These are phyloP conservation scores for Alternaria tenuissima DNA, from an alignment of 2,329 filamentous ascomycete genomes.

Conservation along the genomic window DNA sequence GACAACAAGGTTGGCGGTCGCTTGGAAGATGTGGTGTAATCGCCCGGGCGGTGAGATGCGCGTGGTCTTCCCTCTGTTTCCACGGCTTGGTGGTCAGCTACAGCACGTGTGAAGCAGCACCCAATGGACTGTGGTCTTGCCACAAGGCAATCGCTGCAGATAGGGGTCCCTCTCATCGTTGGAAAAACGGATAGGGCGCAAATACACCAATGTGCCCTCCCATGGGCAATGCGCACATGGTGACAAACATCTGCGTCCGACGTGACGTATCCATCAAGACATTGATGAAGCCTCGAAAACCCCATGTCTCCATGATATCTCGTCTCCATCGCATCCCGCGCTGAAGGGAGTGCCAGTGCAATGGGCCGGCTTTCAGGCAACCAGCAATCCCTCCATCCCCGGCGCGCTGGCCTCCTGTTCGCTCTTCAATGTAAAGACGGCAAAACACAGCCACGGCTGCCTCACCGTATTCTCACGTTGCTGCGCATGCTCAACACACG, in stretches of 20 bases:
- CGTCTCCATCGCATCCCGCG: background rate
- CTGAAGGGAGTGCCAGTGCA: background rate
- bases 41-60: conserved; percentile 22
- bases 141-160: background rate
- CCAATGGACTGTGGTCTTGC: background rate
- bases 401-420: conserved; percentile 10
- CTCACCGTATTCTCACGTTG: conserved; percentile 21
- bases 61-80: background rate
- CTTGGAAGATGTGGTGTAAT: conserved; percentile 10
- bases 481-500: conserved; percentile 27
- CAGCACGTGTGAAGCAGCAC: conserved; percentile 14
- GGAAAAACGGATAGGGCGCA: background rate
- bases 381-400: conserved; percentile 2
- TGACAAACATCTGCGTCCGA: background rate
- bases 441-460: conserved; percentile 28
- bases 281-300: background rate
- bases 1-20: background rate
- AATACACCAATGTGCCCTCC: background rate
- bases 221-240: background rate
- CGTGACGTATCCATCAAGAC: background rate
- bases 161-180: background rate
- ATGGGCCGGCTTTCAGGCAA: conserved; percentile 11
- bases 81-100: conserved; percentile 13
- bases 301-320: background rate
- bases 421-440: conserved; percentile 5